Evolutionary conservation across 169 alveolate genomes (phyloP).

Genomic region (Miamiensis avidus): DNA sequence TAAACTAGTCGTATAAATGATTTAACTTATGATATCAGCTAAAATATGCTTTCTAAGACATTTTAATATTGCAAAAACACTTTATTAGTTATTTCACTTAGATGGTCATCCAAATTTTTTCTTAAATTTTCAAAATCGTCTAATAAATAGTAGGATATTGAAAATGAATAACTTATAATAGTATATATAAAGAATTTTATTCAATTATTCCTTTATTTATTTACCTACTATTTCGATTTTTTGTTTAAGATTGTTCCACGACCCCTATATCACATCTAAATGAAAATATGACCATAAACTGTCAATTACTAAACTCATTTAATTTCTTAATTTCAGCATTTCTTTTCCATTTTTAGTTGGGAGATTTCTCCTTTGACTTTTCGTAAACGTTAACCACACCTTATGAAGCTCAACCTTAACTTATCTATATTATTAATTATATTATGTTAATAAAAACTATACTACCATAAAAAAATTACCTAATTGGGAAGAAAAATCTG

Average conservation of each 20-base stretch:
- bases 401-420: conserved; percentile 6
- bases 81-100: too few species aligned
- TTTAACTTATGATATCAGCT: background rate
- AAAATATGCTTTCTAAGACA: background rate
- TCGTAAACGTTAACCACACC: conserved; percentile 15
- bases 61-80: background rate
- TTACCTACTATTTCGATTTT: background rate
- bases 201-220: too few species aligned
- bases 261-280: background rate
- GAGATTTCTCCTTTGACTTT: background rate
- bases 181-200: background rate
- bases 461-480: too few species aligned
- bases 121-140: background rate
- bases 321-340: conserved; percentile 6
- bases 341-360: background rate
- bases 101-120: background rate
- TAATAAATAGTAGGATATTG: too few species aligned
- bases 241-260: background rate
- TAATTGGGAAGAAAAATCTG: conserved; percentile 18
- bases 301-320: conserved; percentile 8
- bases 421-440: background rate
- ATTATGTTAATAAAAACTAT: too few species aligned
- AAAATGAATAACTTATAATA: too few species aligned
- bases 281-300: conserved; percentile 25
- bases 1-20: too few species aligned